A percentile compares a stretch with the other conserved stretches of the same genome.
Conservation (phyloP, 352 stramenopile species). For the Blastocystis sp. region DNA sequence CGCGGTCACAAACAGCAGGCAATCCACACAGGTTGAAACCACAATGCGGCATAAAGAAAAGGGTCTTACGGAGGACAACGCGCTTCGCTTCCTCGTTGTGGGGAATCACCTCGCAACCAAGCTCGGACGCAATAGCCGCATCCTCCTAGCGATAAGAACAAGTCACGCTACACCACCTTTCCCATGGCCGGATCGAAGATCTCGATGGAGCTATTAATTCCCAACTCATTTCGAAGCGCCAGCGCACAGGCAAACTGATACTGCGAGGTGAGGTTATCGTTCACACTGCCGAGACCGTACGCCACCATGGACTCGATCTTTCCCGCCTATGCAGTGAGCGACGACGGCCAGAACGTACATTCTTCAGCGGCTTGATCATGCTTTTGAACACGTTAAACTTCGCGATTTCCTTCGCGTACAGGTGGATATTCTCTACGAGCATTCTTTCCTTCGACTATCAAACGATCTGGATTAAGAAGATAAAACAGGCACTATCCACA, state of each 20-base stretch:
- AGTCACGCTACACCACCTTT: neutral
- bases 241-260: slow-evolving; percentile 68
- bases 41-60: slow-evolving; percentile 72
- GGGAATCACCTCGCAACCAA: slow-evolving; percentile 68
- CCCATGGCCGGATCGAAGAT: slow-evolving; percentile 72
- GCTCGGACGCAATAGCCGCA: slow-evolving; percentile 66
- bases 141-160: slow-evolving; percentile 51
- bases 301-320: slow-evolving; percentile 66
- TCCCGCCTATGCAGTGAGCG: neutral
- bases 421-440: slow-evolving; percentile 72
- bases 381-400: slow-evolving; percentile 67
- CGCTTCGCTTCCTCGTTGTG: slow-evolving; percentile 68
- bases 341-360: slow-evolving; percentile 23
- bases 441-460: slow-evolving; percentile 2
- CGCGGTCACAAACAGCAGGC: neutral
- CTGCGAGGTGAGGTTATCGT: slow-evolving; percentile 64
- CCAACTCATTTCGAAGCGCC: slow-evolving; percentile 48
- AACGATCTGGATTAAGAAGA: no score
- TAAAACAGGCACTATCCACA: no score
- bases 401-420: slow-evolving; percentile 68
- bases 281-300: slow-evolving; percentile 65
- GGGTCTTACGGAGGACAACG: slow-evolving; percentile 45
- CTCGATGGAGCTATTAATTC: slow-evolving; percentile 61
- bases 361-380: slow-evolving; percentile 43
- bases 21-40: slow-evolving; percentile 34